These are phyloP conservation scores for Phlyctochytrium bullatum DNA, from an alignment of 192 early-diverging fungal genomes.

Conservation along the genomic window DNA sequence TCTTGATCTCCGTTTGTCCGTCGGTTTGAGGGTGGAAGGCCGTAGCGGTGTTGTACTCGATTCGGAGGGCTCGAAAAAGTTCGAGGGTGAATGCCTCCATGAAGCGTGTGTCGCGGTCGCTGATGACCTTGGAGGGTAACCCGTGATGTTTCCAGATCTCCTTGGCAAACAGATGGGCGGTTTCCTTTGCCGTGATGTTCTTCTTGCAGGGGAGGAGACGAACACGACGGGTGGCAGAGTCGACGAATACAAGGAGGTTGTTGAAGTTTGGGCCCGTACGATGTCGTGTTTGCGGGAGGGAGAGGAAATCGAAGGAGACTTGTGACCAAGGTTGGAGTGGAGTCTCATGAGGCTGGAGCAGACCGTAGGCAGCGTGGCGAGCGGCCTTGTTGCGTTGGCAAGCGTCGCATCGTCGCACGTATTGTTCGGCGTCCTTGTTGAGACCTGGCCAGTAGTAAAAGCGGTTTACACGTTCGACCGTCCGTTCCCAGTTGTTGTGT, in stretches of 20 bases:
- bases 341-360: conserved; percentile 15
- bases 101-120: conserved; percentile 46
- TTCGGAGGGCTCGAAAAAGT: conserved; percentile 23
- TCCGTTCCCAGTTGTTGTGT: conserved; percentile 13
- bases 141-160: conserved; percentile 8
- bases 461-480: conserved; percentile 10
- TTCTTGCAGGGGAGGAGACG: conserved; percentile 2
- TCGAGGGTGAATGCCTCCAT: too few species aligned
- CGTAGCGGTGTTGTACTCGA: conserved; percentile 36
- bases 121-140: conserved; percentile 41
- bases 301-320: conserved; percentile 14
- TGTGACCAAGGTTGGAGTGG: conserved; percentile 16
- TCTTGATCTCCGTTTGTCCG: conserved; percentile 38
- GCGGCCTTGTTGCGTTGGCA: conserved; percentile 18
- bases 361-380: conserved; percentile 25
- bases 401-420: conserved; percentile 11
- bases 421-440: not conserved
- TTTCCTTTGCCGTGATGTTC: not conserved
- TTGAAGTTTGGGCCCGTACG: not conserved
- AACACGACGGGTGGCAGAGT: conserved; percentile 1
- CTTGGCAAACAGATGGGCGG: not conserved
- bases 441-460: conserved; percentile 22
- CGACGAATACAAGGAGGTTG: conserved; percentile 4
- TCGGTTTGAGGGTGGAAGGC: conserved; percentile 29
- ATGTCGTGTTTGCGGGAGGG: not conserved